These are phyloP conservation scores for Haberlea rhodopensis DNA, from an alignment of 257 asterid genomes.

Conservation along the genomic window DNA sequence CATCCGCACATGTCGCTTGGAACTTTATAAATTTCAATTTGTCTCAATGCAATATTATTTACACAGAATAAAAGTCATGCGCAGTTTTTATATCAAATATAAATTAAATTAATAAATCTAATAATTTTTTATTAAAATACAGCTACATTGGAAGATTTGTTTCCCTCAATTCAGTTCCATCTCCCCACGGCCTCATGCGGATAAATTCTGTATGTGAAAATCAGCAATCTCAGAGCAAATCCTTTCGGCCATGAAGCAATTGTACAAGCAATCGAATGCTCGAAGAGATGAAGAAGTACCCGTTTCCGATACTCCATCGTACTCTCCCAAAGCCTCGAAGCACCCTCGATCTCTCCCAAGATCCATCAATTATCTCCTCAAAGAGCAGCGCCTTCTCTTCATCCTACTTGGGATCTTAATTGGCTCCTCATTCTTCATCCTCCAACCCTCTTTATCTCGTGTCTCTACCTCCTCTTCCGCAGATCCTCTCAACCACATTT, in stretches of 20 bases:
- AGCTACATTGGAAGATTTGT: too few species aligned
- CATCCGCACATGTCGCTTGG: too few species aligned
- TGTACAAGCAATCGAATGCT: slow-evolving; percentile 49
- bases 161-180: too few species aligned
- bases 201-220: neutral
- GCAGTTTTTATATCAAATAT: too few species aligned
- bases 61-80: too few species aligned
- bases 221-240: neutral
- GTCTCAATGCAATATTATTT: too few species aligned
- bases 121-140: too few species aligned
- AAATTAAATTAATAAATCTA: too few species aligned
- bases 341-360: slow-evolving; percentile 66
- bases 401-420: slow-evolving; percentile 61
- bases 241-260: slow-evolving; percentile 53
- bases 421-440: slow-evolving; percentile 65
- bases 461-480: slow-evolving; percentile 29
- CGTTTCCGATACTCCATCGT: slow-evolving; percentile 38
- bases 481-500: slow-evolving; percentile 26
- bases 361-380: slow-evolving; percentile 62
- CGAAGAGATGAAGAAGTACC: slow-evolving; percentile 56
- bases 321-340: slow-evolving; percentile 69
- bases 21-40: too few species aligned
- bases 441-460: slow-evolving; percentile 45
- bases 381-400: slow-evolving; percentile 70
- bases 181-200: too few species aligned